Base-by-base conservation (phyloP, 176 grass and related monocot species). In the Paspalum notatum region DNA sequence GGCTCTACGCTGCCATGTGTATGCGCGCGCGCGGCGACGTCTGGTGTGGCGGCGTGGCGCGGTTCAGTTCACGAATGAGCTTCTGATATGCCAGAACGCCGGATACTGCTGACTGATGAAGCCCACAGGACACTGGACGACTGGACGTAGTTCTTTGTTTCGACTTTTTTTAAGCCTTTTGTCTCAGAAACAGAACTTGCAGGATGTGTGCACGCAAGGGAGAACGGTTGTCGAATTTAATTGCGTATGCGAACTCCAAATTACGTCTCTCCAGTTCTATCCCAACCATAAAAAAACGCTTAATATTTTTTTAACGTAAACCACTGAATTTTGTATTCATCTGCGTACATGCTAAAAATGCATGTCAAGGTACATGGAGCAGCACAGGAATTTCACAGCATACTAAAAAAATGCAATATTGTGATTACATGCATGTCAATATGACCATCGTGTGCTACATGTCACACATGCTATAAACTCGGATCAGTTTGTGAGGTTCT, bases 1-100 rank as follows among this genome's bases (percentile, higher is more conserved):
- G 69, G 57, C 51, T 83, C 53, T 52, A 63, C 18, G 48, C 53
- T 54, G 45, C 2, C 58, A 8, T 57, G 51, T 77, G 38, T 52
- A 6, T 2, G 5, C 12, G 10, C 47, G 56, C 56, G n/a, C 56
- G 56, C 21, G 46, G n/a, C n/a, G n/a, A n/a, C n/a, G n/a, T n/a
- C n/a, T n/a, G n/a, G n/a, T n/a, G n/a, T n/a, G 25, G 11, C 16
- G 27, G 44, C 3, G 12, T 18, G 68, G 70, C 2, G 42, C n/a
- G 39, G 39, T 27, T 44, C 32, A 45, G 46, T 7, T 55, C 27
- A 55, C 21, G 49, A 75, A n/a, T n/a, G n/a, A n/a, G n/a, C n/a
- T n/a, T n/a, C n/a, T n/a, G n/a, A n/a, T n/a, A n/a, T n/a, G n/a
- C n/a, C n/a, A n/a, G n/a, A 83, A 21, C 42, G 58, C 15, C 63